Percentiles rank a stretch among this genome's conserved stretches.
Conservation (phyloP, 495 filamentous ascomycete species). For the Tuber indicum region DNA sequence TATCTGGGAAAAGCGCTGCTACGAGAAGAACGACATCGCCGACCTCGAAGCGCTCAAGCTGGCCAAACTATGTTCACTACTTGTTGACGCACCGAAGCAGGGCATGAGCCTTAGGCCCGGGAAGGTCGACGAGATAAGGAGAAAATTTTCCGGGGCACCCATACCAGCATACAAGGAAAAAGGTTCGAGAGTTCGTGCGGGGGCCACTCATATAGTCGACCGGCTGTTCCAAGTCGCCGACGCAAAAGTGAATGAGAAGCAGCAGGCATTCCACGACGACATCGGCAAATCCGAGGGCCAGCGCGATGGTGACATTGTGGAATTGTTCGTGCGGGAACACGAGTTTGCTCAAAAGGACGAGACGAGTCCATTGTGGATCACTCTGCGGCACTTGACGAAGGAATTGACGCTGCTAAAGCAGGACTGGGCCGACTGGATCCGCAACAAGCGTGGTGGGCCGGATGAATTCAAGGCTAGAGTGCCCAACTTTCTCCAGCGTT, state of each 20-base stretch:
- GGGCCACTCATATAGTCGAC: conserved; percentile 57
- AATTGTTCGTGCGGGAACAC: conserved; percentile 44
- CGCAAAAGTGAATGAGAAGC: conserved; percentile 48
- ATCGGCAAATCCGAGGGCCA: conserved; percentile 20
- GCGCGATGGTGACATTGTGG: conserved; percentile 51
- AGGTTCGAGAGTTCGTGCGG: conserved; percentile 28
- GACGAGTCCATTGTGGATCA: conserved; percentile 27
- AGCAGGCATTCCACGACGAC: conserved; percentile 44
- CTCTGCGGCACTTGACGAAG: conserved; percentile 36
- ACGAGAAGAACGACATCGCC: conserved; percentile 54
- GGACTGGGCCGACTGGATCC: conserved; percentile 26
- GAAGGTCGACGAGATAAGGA: conserved; percentile 48
- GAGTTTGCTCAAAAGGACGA: conserved; percentile 35
- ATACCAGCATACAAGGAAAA: conserved; percentile 43
- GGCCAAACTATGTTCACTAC: conserved; percentile 62
- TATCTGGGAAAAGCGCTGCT: conserved; percentile 65
- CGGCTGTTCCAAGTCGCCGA: conserved; percentile 60
- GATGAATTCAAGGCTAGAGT: conserved; percentile 27
- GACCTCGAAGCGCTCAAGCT: conserved; percentile 53
- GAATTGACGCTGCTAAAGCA: conserved; percentile 21
- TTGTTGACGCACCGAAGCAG: conserved; percentile 78
- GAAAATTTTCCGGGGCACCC: conserved; percentile 41
- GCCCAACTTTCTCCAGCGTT: conserved; percentile 44
- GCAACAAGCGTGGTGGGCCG: conserved; percentile 6
- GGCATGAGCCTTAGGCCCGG: conserved; percentile 55